Percentiles rank a stretch among this genome's conserved stretches.
phyloP scores from a whole-genome alignment of 2,329 filamentous ascomycete species.

The Colletotrichum somersetense region DNA sequence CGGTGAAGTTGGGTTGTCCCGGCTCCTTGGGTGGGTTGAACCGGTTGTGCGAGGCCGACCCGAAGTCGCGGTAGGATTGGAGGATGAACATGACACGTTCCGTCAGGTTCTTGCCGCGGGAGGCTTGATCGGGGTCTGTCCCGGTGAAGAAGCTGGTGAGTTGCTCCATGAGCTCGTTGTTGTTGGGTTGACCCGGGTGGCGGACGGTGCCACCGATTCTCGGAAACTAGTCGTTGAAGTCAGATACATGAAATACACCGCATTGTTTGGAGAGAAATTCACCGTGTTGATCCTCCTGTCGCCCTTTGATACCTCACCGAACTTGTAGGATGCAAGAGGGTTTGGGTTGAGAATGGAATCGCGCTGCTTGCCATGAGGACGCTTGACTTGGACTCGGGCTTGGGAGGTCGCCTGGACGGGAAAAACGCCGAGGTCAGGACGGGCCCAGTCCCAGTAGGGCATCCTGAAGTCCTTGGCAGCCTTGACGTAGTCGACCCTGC shows the following conservation, averaged over 20 bases:
- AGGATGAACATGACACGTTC: constrained; percentile 36
- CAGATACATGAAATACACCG: neutral
- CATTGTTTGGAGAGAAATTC: neutral
- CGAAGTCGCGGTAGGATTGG: constrained; percentile 39
- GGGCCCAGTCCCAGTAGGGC: constrained; percentile 53
- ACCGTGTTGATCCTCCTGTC: constrained; percentile 19
- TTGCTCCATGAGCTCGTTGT: constrained; percentile 4
- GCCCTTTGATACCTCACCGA: constrained; percentile 16
- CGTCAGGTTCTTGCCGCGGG: constrained; percentile 33
- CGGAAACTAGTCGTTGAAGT: constrained; percentile 14
- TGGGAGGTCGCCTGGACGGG: constrained; percentile 44
- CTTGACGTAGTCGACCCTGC: constrained; percentile 44
- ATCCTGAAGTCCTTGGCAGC: constrained; percentile 49
- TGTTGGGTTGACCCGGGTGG: constrained; percentile 19
- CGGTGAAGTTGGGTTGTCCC: constrained; percentile 22
- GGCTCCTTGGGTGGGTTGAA: constrained; percentile 18
- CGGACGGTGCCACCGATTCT: constrained; percentile 44
- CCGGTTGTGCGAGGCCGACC: constrained; percentile 23
- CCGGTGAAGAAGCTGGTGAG: constrained; percentile 30
- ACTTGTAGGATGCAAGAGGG: constrained; percentile 30
- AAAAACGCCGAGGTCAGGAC: constrained; percentile 37
- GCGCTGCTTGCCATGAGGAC: constrained; percentile 45
- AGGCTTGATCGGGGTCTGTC: neutral
- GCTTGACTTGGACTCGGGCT: constrained; percentile 19
- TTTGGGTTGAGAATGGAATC: constrained; percentile 7